phyloP scores from a whole-genome alignment of 2,329 filamentous ascomycete species.

The Penicillium sp. region DNA sequence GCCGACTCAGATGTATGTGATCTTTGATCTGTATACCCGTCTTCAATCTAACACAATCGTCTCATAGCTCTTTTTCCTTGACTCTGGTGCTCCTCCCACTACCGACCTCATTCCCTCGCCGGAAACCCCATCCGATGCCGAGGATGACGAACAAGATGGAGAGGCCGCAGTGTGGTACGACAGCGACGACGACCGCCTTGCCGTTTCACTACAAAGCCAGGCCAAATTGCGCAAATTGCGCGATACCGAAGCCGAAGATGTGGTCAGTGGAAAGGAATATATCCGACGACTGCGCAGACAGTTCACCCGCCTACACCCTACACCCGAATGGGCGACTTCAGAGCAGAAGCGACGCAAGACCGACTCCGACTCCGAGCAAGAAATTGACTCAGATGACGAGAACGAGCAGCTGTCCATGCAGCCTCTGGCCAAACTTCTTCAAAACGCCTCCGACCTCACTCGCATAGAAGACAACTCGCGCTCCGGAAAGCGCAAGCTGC shows the following conservation, averaged over 20 bases:
- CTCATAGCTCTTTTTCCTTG: conserved; percentile 73
- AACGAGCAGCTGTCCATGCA: conserved; percentile 66
- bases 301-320: conserved; percentile 63
- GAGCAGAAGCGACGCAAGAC: conserved; percentile 47
- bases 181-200: conserved; percentile 88
- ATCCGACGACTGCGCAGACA: conserved; percentile 76
- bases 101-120: conserved; percentile 33
- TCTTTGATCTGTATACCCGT: neutral
- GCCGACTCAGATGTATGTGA: conserved; percentile 70
- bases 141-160: conserved; percentile 31
- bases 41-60: conserved; percentile 5
- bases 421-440: conserved; percentile 77
- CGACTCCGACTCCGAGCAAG: conserved; percentile 45
- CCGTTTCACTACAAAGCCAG: conserved; percentile 76
- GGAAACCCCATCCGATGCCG: conserved; percentile 41
- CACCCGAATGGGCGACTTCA: conserved; percentile 61
- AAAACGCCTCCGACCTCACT: conserved; percentile 69
- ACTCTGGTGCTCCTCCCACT: conserved; percentile 58
- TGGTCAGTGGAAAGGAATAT: conserved; percentile 86
- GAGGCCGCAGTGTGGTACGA: conserved; percentile 72
- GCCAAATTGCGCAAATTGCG: conserved; percentile 80
- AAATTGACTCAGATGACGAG: conserved; percentile 59
- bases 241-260: conserved; percentile 76
- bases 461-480: conserved; percentile 49
- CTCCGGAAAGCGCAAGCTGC: conserved; percentile 68